Evolutionary conservation across 1,139 yeast species (phyloP).

Genomic region (Zygosaccharomyces pseudobailii): DNA sequence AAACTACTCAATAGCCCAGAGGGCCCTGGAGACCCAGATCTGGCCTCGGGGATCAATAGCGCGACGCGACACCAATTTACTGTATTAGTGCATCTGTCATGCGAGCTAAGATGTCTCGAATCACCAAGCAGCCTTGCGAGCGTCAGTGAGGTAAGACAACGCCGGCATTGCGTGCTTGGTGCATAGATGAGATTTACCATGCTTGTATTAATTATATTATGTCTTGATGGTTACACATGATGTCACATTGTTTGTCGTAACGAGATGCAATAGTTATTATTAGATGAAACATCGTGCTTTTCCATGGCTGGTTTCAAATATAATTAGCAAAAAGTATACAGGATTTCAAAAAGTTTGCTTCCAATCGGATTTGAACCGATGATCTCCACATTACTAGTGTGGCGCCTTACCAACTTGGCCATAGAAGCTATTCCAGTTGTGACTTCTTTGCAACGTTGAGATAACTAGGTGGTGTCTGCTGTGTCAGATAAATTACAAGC

Average conservation of each 20-base stretch:
- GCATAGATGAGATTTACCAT: too few species aligned
- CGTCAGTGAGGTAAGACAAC: too few species aligned
- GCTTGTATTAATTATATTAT: too few species aligned
- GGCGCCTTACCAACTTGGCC: constrained; percentile 18
- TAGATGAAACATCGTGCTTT: too few species aligned
- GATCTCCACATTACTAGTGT: constrained; percentile 17
- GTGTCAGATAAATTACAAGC: too few species aligned
- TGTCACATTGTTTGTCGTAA: too few species aligned
- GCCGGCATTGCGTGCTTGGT: too few species aligned
- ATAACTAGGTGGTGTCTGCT: too few species aligned
- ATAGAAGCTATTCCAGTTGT: constrained; percentile 6
- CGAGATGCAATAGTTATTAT: too few species aligned
- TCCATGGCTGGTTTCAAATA: too few species aligned
- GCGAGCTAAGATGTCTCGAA: neutral
- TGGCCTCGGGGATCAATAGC: neutral
- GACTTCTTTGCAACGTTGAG: neutral
- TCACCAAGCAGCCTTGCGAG: neutral
- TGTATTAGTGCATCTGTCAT: neutral
- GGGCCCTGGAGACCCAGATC: neutral
- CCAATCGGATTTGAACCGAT: constrained; percentile 15
- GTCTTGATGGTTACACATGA: too few species aligned
- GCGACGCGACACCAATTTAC: neutral
- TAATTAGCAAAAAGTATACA: too few species aligned
- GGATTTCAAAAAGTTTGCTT: constrained; percentile 3
- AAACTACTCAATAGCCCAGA: neutral